Base-by-base conservation (phyloP, 2,329 filamentous ascomycete genomes). In the Aaosphaeria arxii region DNA sequence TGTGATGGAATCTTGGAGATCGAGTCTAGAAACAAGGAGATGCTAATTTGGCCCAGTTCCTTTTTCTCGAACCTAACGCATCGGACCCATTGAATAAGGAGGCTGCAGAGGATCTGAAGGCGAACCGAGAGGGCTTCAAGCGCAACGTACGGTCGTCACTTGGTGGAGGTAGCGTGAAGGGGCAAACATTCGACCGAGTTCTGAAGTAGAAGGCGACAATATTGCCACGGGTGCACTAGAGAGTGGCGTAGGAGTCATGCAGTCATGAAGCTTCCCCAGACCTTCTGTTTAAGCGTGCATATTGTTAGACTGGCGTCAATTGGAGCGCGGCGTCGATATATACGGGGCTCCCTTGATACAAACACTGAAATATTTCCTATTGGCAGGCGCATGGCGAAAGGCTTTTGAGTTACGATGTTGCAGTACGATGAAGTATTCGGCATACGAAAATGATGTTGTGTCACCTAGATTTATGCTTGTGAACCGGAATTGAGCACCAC, bases 21-120 rank as follows among this genome's bases (percentile, higher is more conserved):
- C 9, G 17, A 40, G 7, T 7, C 17, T 9, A 9, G 39, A 7
- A 40, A 40, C 24, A 28, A 11, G 39, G 7, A 11, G 24, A 17
- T 17, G 45, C 49, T 63, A 42, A 63, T 44, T 5, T 38, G 13
- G 5, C 24, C 42, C 71, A 96, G 87, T 97, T 97, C 68, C 80
- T 99, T 44, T 99, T 99, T 80, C 85, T 97, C 53, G 94, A 99
- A 71, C 94, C 94, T 13, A 99, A 99, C 67, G 91, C 94, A 7
- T 91, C 88, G 43, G 94, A 99, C 67, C 94, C 94, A n/a, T 77
- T 99, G 52, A 99, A 99, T 74, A 96, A 99, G 77, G 92, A 97
- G 64, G 94, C 94, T 0, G 94, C 94, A 4, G 91, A 96, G 52
- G 94, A 97, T 66, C 77, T 99, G 59, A 85, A 92, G 62, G 79